A percentile compares a stretch with the other conserved stretches of the same genome.
Conservation (phyloP, 441 rosid genomes). For the Biscutella laevigata region DNA sequence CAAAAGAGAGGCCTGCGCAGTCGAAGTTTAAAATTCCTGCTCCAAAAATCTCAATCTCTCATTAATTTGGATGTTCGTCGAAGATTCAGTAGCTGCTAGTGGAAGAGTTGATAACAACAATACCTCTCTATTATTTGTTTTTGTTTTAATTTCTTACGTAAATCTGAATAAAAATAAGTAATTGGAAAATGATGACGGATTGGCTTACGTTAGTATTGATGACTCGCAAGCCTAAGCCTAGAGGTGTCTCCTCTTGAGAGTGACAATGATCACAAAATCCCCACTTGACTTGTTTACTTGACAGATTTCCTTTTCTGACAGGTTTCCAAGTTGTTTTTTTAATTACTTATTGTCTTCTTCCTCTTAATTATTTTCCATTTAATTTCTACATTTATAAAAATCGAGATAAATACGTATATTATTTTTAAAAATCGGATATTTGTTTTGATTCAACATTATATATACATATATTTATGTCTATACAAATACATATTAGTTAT, state of each 20-base stretch:
- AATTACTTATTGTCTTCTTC: neutral
- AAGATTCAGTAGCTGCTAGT: slow-evolving; percentile 15
- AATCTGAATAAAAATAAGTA: neutral
- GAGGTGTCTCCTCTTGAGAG: slow-evolving; percentile 16
- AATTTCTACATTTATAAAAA: too few relatives aligned
- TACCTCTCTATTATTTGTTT: neutral
- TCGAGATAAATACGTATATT: too few relatives aligned
- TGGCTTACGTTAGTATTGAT: slow-evolving; percentile 16
- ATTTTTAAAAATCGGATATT: neutral
- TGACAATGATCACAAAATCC: slow-evolving; percentile 10
- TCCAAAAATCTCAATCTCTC: neutral
- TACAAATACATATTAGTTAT: too few relatives aligned
- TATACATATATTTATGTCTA: too few relatives aligned
- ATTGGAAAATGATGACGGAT: neutral
- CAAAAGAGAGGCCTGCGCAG: too few relatives aligned
- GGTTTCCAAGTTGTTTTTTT: neutral
- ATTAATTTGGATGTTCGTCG: slow-evolving; percentile 17
- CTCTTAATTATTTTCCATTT: neutral
- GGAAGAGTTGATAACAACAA: slow-evolving; percentile 20
- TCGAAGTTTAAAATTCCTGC: too few relatives aligned
- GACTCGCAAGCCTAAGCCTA: slow-evolving; percentile 5
- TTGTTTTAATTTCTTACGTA: neutral
- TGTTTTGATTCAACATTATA: too few relatives aligned
- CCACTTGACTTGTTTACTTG: slow-evolving; percentile 8
- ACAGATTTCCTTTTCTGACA: neutral